Conservation (phyloP, 2,329 filamentous ascomycete genomes). For the Plectosphaerella cucumerina region DNA sequence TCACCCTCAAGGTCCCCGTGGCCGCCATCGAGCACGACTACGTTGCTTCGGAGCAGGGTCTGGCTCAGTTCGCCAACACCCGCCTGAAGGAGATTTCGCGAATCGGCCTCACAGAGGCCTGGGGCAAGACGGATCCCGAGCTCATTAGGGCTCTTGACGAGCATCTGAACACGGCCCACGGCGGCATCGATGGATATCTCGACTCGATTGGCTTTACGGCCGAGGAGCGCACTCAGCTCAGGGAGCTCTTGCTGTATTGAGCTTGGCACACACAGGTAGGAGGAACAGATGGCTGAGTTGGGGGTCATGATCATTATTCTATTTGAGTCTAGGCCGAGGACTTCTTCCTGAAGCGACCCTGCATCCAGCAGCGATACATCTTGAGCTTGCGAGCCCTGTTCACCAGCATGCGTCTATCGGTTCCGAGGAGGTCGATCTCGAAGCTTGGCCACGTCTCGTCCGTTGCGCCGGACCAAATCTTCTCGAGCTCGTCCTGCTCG, state of each 20-base stretch:
- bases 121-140: constrained; percentile 60
- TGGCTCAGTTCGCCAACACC: constrained; percentile 57
- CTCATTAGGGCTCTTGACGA: constrained; percentile 57
- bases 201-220: constrained; percentile 54
- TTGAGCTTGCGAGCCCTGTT: constrained; percentile 88
- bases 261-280: background rate
- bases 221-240: constrained; percentile 34
- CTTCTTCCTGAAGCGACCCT: constrained; percentile 73
- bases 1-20: constrained; percentile 55
- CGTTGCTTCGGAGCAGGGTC: constrained; percentile 53
- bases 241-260: constrained; percentile 38
- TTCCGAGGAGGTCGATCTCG: constrained; percentile 71
- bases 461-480: constrained; percentile 65
- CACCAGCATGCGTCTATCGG: constrained; percentile 85
- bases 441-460: constrained; percentile 43
- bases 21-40: constrained; percentile 70
- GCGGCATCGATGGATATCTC: constrained; percentile 64
- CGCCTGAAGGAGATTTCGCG: constrained; percentile 64
- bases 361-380: constrained; percentile 98
- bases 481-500: constrained; percentile 73
- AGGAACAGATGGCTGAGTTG: background rate
- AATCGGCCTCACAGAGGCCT: constrained; percentile 71
- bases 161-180: constrained; percentile 59
- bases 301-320: background rate
- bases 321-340: background rate